Conservation (phyloP, 805 yeast genomes). For the Yamadazyma paraphyllophila region DNA sequence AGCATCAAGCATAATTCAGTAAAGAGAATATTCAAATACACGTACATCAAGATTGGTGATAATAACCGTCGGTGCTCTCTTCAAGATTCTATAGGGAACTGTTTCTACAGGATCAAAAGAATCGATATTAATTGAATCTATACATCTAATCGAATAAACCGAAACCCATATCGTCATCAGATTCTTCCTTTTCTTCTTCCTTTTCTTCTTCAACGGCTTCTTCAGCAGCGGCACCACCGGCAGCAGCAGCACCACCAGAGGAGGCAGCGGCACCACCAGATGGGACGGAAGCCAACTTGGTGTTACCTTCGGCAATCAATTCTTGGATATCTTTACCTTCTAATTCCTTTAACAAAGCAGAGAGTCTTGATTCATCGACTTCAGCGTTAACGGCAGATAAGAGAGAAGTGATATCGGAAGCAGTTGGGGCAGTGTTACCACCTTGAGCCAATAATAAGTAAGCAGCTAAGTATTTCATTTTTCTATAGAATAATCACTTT, state of each 20-base stretch:
- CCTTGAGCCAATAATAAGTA: conserved; percentile 97
- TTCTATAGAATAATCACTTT: conserved; percentile 21
- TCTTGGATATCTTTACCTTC: conserved; percentile 92
- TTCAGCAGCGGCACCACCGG: conserved; percentile 67
- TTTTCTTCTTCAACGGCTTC: conserved; percentile 72
- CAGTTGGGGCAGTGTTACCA: conserved; percentile 93
- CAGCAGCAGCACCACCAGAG: conserved; percentile 66
- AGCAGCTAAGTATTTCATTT: conserved; percentile 98
- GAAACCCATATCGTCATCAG: conserved; percentile 84
- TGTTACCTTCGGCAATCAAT: conserved; percentile 90
- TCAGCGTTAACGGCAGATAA: conserved; percentile 95
- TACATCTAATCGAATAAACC: conserved; percentile 89
- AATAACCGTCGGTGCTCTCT: too few species aligned
- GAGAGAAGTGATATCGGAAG: conserved; percentile 83
- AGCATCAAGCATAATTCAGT: too few species aligned
- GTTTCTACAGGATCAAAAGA: not conserved
- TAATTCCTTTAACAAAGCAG: conserved; percentile 75
- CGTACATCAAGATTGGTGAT: too few species aligned
- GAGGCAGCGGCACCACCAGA: conserved; percentile 96
- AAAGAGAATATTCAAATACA: too few species aligned
- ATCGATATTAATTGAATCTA: conserved; percentile 5
- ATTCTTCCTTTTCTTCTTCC: conserved; percentile 59
- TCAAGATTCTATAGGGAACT: too few species aligned
- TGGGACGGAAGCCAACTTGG: conserved; percentile 97
- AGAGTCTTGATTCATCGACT: conserved; percentile 84